These are phyloP conservation scores for Babesia ovis DNA, from an alignment of 169 alveolate genomes.

Conservation along the genomic window DNA sequence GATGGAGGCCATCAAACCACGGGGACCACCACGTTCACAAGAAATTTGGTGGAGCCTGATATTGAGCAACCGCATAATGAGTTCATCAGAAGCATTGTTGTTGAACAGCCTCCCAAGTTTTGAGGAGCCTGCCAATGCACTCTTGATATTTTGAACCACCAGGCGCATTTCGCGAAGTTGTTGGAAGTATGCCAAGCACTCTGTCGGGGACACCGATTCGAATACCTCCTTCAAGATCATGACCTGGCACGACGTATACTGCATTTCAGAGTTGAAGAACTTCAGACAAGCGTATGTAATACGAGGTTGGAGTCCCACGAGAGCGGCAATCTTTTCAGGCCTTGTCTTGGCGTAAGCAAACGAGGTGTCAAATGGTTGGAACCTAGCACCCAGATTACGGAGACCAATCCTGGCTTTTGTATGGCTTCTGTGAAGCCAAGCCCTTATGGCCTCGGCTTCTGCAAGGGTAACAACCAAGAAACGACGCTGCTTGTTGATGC, in stretches of 20 bases:
- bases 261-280: conserved; percentile 66
- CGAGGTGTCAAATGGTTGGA: conserved; percentile 68
- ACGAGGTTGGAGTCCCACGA: conserved; percentile 66
- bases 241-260: conserved; percentile 40
- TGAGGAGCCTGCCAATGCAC: conserved; percentile 23
- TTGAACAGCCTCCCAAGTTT: conserved; percentile 30
- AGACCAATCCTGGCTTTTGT: conserved; percentile 38
- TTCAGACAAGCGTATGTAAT: conserved; percentile 57
- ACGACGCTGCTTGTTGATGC: conserved; percentile 33
- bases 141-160: conserved; percentile 58
- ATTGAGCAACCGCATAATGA: conserved; percentile 45
- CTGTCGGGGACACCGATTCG: conserved; percentile 34
- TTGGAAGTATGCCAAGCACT: conserved; percentile 32
- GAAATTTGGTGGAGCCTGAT: conserved; percentile 36
- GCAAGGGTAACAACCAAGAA: conserved; percentile 64
- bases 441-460: conserved; percentile 70
- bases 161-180: conserved; percentile 58
- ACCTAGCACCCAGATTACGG: conserved; percentile 64
- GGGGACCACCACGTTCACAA: conserved; percentile 61
- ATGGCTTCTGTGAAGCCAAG: conserved; percentile 59
- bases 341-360: conserved; percentile 34
- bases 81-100: conserved; percentile 9
- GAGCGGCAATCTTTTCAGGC: conserved; percentile 34
- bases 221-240: conserved; percentile 28
- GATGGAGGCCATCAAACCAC: conserved; percentile 37